Evolutionary conservation across 73 alveolate genomes (phyloP).

Genomic region (Paramecium biaurelia): DNA sequence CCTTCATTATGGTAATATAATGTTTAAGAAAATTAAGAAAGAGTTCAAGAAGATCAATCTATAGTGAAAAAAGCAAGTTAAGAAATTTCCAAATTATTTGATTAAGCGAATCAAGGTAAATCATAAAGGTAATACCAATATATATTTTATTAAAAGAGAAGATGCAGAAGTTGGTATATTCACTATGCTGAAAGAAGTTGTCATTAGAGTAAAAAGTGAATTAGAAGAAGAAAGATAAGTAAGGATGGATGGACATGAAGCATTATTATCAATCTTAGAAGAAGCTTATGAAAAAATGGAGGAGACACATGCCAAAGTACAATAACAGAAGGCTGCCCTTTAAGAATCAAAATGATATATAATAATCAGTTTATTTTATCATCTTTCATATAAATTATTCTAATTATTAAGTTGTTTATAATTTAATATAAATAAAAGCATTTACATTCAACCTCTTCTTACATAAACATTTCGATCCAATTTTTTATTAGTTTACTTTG

Average conservation of each 20-base stretch:
- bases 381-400: background rate
- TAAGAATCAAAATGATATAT: background rate
- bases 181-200: slow-evolving; percentile 25
- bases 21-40: background rate
- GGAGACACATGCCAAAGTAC: background rate
- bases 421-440: background rate
- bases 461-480: slow-evolving; percentile 15
- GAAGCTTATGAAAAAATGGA: slow-evolving; percentile 45
- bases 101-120: background rate
- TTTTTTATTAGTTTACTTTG: background rate
- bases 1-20: background rate
- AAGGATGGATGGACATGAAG: slow-evolving; percentile 47
- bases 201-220: slow-evolving; percentile 19
- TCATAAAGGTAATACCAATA: background rate
- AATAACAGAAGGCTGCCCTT: background rate
- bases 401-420: background rate
- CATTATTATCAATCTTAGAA: slow-evolving; percentile 4
- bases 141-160: background rate
- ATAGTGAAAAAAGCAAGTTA: background rate
- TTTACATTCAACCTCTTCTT: background rate
- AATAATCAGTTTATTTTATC: background rate
- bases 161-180: slow-evolving; percentile 29
- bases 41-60: background rate
- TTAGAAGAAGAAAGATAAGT: slow-evolving; percentile 30
- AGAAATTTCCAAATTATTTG: slow-evolving; percentile 2